Base-by-base conservation (phyloP, 148 eudicot species). In the Limonium bicolor region DNA sequence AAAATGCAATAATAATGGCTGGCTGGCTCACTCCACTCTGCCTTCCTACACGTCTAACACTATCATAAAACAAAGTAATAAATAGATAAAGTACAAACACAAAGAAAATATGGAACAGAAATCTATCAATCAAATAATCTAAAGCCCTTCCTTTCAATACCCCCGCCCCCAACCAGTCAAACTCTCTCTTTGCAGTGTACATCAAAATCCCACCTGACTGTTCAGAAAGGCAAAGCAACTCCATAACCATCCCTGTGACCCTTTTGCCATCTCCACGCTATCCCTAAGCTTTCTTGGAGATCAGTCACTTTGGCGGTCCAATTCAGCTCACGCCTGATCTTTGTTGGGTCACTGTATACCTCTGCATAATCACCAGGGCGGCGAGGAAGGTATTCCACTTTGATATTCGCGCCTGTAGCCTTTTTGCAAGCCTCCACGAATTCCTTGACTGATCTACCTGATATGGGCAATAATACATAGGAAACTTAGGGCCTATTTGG, bases 251-350 rank as follows among this genome's bases (percentile, higher is more conserved):
- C 62, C 34, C 62, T 55, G 50, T 83, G 87, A 7, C 67, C 54
- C 70, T 78, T 83, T 29, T 82, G 94, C 87, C 94, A 78, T 63
- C 67, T 83, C 94, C 94, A 83, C 10, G 94, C 94, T 6, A 67
- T 54, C 44, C 57, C 47, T 25, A 83, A 54, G 41, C 94, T 83
- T 42, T 78, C 65, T 64, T 72, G 65, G 26, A 83, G 87, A 58
- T 82, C 54, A 6, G 80, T 75, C 41, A 62, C 65, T 47, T 48
- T 60, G 0, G 94, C 94, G 12, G 62, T 65, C 94, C 94, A 83
- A 46, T 67, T 67, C 16, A 83, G 78, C 58, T 83, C 87, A 1
- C 56, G 65, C 34, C 41, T 63, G 27, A 79, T 79, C 62, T 83
- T 83, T 17, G 81, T 66, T 1, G 94, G 94, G 58, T 78, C 78